Percentiles rank a stretch among this genome's conserved stretches.
These are phyloP conservation scores for Globisporangium yorkense DNA, from an alignment of 352 stramenopile species.

Conservation along the genomic window DNA sequence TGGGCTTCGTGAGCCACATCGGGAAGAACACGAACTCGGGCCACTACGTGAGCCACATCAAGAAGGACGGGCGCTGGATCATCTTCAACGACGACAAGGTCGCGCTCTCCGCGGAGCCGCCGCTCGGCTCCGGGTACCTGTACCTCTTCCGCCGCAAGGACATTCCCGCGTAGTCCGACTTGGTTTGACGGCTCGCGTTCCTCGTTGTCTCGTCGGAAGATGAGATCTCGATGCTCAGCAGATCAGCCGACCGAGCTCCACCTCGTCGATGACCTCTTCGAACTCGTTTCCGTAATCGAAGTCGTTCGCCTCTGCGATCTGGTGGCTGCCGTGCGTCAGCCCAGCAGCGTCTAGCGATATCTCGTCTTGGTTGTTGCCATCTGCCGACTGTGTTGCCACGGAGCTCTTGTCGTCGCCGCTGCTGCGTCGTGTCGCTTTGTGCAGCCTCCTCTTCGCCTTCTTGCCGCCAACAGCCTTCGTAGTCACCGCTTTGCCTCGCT, in stretches of 20 bases:
- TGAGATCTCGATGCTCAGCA: conserved; percentile 20
- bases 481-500: conserved; percentile 1
- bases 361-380: conserved; percentile 22
- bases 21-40: conserved; percentile 97
- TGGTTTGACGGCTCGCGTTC: no score
- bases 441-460: conserved; percentile 5
- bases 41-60: conserved; percentile 98
- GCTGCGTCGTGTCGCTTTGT: neutral
- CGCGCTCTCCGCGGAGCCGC: conserved; percentile 90
- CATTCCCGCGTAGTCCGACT: conserved; percentile 11
- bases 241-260: conserved; percentile 40
- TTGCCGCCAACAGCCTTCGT: neutral
- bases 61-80: conserved; percentile 95
- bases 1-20: conserved; percentile 98
- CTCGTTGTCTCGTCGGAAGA: neutral
- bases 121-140: conserved; percentile 93
- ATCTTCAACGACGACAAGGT: conserved; percentile 99
- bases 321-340: neutral
- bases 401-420: neutral
- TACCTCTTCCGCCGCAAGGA: conserved; percentile 91
- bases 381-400: neutral
- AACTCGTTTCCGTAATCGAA: conserved; percentile 79
- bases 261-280: conserved; percentile 76
- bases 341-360: neutral
- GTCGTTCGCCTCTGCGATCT: conserved; percentile 22